These are phyloP conservation scores for Fistulifera pelliculosa DNA, from an alignment of 108 stramenopile genomes.

Conservation along the genomic window DNA sequence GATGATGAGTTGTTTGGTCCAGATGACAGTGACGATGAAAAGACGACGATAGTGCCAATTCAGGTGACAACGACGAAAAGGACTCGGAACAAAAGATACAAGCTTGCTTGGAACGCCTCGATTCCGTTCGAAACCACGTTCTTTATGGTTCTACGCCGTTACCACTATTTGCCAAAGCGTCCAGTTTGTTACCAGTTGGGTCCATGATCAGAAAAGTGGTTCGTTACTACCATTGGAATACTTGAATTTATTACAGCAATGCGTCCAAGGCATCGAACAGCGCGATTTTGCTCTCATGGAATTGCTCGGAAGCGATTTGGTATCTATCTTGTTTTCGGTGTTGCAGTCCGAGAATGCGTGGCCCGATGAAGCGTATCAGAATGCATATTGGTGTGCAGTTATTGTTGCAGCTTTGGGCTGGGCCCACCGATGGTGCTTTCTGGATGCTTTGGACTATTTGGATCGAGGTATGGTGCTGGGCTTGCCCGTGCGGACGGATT, in stretches of 20 bases:
- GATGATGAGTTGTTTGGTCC: conserved; percentile 26
- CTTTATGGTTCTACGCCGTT: conserved; percentile 24
- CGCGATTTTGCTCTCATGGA: conserved; percentile 24
- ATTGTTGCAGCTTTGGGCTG: conserved; percentile 32
- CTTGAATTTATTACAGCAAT: no score
- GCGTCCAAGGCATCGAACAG: not conserved
- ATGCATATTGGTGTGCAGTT: conserved; percentile 37
- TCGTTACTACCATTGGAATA: no score
- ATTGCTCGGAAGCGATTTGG: conserved; percentile 23
- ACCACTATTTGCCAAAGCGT: conserved; percentile 16
- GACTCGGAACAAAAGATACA: conserved; percentile 10
- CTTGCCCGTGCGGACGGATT: conserved; percentile 6
- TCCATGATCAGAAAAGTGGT: no score
- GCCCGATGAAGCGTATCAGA: conserved; percentile 14
- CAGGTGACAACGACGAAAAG: not conserved
- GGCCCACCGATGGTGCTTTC: conserved; percentile 35
- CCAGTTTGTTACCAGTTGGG: not conserved
- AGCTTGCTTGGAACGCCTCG: conserved; percentile 16
- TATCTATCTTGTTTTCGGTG: conserved; percentile 9
- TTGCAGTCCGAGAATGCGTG: conserved; percentile 21
- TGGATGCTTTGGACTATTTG: conserved; percentile 27
- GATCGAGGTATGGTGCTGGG: conserved; percentile 46
- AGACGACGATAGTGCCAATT: conserved; percentile 12
- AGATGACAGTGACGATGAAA: conserved; percentile 27
- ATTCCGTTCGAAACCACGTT: conserved; percentile 21